Percentiles rank a stretch among this genome's conserved stretches.
phyloP scores from a whole-genome alignment of 352 stramenopile species.

The Phytophthora fragariae region DNA sequence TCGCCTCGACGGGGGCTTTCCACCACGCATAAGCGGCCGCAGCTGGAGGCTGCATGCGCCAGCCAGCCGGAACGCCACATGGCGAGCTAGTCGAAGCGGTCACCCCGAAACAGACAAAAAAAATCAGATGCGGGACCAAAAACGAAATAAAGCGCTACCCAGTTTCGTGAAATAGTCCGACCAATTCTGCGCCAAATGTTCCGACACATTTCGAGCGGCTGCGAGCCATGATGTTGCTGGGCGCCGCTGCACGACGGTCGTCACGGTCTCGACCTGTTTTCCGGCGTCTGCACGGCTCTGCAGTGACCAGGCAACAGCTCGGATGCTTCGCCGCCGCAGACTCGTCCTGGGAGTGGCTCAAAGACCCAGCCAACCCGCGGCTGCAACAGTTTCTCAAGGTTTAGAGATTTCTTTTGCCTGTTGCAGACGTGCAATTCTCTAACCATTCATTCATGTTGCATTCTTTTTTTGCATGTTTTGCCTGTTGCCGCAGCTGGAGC shows the following conservation, averaged over 20 bases:
- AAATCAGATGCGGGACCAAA: conserved; percentile 4
- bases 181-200: conserved; percentile 5
- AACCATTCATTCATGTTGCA: conserved; percentile 1
- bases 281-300: conserved; percentile 16
- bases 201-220: conserved; percentile 7
- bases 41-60: conserved; percentile 1
- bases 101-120: background rate
- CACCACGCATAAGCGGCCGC: background rate
- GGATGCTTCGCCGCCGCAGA: conserved; percentile 25
- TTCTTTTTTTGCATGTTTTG: conserved; percentile 1
- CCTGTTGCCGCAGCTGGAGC: conserved; percentile 47
- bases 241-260: background rate
- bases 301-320: conserved; percentile 10
- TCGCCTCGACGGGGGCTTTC: background rate
- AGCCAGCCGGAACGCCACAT: conserved; percentile 13
- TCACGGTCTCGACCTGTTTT: background rate
- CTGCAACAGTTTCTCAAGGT: conserved; percentile 75
- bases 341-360: conserved; percentile 61
- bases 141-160: background rate
- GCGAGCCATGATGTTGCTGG: conserved; percentile 24
- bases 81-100: conserved; percentile 5
- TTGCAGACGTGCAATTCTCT: background rate
- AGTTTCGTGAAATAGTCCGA: background rate
- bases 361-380: conserved; percentile 48
- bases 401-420: background rate